Evolutionary conservation across 768 basidiomycete species (phyloP).

Genomic region (Pisolithus tinctorius): DNA sequence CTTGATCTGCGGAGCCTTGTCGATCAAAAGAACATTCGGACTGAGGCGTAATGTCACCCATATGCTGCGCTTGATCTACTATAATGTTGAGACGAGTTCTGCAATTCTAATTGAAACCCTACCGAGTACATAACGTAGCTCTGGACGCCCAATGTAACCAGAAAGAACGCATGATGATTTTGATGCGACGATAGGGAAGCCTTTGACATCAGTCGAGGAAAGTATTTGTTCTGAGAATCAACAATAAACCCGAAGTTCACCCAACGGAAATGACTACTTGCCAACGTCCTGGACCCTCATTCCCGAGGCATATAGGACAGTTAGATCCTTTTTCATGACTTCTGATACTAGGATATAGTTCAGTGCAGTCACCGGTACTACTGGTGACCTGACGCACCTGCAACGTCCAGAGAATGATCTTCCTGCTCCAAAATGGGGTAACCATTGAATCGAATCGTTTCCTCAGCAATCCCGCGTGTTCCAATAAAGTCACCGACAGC

Average conservation of each 20-base stretch:
- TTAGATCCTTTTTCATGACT: slow-evolving; percentile 82
- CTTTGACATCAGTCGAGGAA: slow-evolving; percentile 70
- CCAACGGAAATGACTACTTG: slow-evolving; percentile 29
- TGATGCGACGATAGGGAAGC: slow-evolving; percentile 81
- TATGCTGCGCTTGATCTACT: slow-evolving; percentile 66
- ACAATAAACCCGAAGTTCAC: slow-evolving; percentile 3
- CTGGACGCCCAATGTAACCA: slow-evolving; percentile 85
- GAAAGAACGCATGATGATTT: slow-evolving; percentile 54
- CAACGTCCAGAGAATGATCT: slow-evolving; percentile 85
- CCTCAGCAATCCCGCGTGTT: slow-evolving; percentile 91
- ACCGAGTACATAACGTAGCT: slow-evolving; percentile 86
- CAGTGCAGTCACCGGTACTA: neutral
- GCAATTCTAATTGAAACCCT: slow-evolving; percentile 2
- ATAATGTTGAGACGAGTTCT: neutral
- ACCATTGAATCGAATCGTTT: slow-evolving; percentile 95
- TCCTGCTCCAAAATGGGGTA: slow-evolving; percentile 97
- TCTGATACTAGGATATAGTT: slow-evolving; percentile 54
- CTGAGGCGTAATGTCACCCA: slow-evolving; percentile 52
- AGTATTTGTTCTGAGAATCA: slow-evolving; percentile 56
- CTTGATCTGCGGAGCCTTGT: slow-evolving; percentile 40
- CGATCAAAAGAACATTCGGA: slow-evolving; percentile 67
- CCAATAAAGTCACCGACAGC: slow-evolving; percentile 94
- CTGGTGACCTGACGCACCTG: slow-evolving; percentile 48
- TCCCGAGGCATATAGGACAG: slow-evolving; percentile 66
- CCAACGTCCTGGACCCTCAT: slow-evolving; percentile 76